Evolutionary conservation across 2,329 filamentous ascomycete species (phyloP), one percentile per base, ranked within the genome.

Genomic region (Sporothrix pseudoabietina): DNA sequence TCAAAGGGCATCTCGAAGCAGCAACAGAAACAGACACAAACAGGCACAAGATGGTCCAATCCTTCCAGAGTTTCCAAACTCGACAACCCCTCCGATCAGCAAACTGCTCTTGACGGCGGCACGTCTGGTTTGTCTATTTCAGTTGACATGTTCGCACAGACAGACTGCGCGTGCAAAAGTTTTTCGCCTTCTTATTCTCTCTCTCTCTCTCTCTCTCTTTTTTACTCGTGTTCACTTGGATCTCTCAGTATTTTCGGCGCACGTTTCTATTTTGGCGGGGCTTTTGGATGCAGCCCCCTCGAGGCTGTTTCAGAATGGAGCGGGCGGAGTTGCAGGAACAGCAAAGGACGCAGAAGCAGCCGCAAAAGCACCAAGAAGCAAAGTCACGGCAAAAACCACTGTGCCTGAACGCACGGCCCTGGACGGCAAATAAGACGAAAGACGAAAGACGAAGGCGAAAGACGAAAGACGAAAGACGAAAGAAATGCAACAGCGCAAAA

Each of bases 221-320:
- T n/a, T n/a, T n/a, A n/a, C 22, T 68, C 16, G 1, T 9, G 16
- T 12, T 32, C 35, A 10, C 16, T 41, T 14, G 30, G 22, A 9
- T 22, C 32, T 14, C 26, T 12, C 9, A 55, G 14, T 8, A 4
- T 52, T 55, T 66, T 47, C 61, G 39, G 65, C 35, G 32, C 32
- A 44, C 26, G 32, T n/a, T 69, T 69, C 61, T 69, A 44, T 69
- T 59, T 52, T 69, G 32, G 26, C 39, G 54, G 72, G 61, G 26
- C 54, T 26, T 49, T 49, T 66, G 22, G 65, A 5, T 14, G 22
- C 26, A 9, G 16, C 52, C 12, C 52, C 44, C 39, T 26, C 26
- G 44, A 52, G 16, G 65, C 44, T 35, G 73, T 73, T 73, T 72
- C 70, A 75, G 59, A 54, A 63, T 69, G 41, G 65, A 35, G 66